Evolutionary conservation across 805 yeast genomes (phyloP).

Genomic region (Saccharomycopsis oosterbeekiorum): DNA sequence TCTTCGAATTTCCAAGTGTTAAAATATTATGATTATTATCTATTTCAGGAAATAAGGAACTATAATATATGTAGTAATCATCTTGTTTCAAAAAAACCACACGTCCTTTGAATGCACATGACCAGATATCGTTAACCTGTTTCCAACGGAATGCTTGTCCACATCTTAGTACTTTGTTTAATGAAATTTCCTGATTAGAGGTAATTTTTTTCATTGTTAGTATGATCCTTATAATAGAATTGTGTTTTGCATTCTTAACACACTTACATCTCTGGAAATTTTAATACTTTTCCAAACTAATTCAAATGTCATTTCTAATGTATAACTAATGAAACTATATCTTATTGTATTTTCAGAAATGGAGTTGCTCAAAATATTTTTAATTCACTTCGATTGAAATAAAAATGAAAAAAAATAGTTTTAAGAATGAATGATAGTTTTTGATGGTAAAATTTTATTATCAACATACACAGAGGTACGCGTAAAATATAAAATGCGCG

Average conservation of each 20-base stretch:
- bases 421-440: too few relatives aligned
- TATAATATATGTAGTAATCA: constrained; percentile 39
- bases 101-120: constrained; percentile 48
- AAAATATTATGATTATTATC: neutral
- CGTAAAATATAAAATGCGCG: neutral
- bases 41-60: constrained; percentile 30
- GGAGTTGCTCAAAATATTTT: too few relatives aligned
- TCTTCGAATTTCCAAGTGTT: neutral
- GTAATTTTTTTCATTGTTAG: neutral
- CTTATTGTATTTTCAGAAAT: constrained; percentile 21
- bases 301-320: neutral
- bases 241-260: too few relatives aligned
- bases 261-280: neutral
- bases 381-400: too few relatives aligned
- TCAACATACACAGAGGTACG: neutral
- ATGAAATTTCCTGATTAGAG: constrained; percentile 43
- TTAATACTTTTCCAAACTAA: neutral
- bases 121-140: constrained; percentile 51
- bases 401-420: too few relatives aligned
- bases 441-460: too few relatives aligned
- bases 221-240: too few relatives aligned
- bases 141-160: constrained; percentile 86
- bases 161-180: constrained; percentile 61
- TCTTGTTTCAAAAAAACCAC: constrained; percentile 61
- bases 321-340: neutral